phyloP scores from a whole-genome alignment of 1,139 yeast species.

The Candida pseudocylindracea region DNA sequence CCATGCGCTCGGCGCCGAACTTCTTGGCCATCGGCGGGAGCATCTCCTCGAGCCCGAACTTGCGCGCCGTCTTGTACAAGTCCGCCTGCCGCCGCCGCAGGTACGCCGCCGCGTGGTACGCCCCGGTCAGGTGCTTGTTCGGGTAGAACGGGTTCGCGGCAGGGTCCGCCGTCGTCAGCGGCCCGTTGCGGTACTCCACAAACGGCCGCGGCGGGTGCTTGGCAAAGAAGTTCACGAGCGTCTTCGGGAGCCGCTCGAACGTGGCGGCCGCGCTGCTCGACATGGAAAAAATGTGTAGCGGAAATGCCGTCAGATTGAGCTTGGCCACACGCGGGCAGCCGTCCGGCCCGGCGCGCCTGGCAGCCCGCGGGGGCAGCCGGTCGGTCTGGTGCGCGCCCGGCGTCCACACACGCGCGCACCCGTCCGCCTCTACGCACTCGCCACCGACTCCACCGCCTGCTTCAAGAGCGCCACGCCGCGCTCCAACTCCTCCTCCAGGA shows the following conservation, averaged over 20 bases:
- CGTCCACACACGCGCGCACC: too few species aligned
- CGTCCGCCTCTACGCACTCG: too few species aligned
- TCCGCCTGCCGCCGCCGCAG: constrained; percentile 75
- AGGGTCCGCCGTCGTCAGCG: constrained; percentile 43
- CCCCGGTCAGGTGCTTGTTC: constrained; percentile 65
- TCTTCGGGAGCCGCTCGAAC: constrained; percentile 28
- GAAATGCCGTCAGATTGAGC: too few species aligned
- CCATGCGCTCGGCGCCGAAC: constrained; percentile 4
- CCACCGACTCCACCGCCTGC: constrained; percentile 12
- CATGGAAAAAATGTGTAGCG: too few species aligned
- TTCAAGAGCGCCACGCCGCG: constrained; percentile 53
- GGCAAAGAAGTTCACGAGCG: constrained; percentile 53
- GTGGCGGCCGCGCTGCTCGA: too few species aligned
- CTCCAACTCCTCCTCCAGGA: constrained; percentile 41
- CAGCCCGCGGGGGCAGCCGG: too few species aligned
- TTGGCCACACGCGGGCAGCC: too few species aligned
- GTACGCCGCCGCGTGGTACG: constrained; percentile 57
- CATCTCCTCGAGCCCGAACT: constrained; percentile 59
- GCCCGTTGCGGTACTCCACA: constrained; percentile 35
- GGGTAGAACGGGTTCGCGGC: constrained; percentile 77
- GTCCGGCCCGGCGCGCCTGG: too few species aligned
- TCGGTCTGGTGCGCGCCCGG: too few species aligned
- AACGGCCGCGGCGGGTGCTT: constrained; percentile 80
- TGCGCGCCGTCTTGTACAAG: constrained; percentile 60
- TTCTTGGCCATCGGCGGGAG: constrained; percentile 57